These are phyloP conservation scores for Pyricularia grisea DNA, from an alignment of 2,329 filamentous ascomycete genomes.

Conservation along the genomic window DNA sequence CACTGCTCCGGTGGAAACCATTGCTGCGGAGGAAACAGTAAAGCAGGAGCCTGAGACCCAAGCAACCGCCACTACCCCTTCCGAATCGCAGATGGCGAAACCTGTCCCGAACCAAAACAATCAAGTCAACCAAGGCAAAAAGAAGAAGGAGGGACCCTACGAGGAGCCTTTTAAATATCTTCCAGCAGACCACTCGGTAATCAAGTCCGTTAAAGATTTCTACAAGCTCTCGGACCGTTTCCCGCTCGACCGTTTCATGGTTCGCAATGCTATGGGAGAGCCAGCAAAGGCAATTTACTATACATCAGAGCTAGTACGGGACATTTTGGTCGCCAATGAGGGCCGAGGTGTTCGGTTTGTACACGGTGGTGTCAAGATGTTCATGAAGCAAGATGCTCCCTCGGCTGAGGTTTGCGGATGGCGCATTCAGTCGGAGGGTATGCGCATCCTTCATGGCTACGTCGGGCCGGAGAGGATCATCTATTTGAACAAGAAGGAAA, in stretches of 20 bases:
- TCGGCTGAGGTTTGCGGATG: constrained; percentile 80
- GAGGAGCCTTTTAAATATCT: constrained; percentile 97
- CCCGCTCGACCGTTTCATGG: constrained; percentile 87
- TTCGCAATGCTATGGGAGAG: constrained; percentile 81
- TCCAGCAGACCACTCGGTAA: constrained; percentile 61
- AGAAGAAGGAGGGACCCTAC: constrained; percentile 40
- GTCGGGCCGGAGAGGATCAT: constrained; percentile 72
- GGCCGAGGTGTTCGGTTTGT: constrained; percentile 90
- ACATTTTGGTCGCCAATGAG: constrained; percentile 81
- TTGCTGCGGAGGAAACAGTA: constrained; percentile 7
- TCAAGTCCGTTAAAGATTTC: constrained; percentile 70
- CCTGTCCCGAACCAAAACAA: constrained; percentile 8
- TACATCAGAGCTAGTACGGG: constrained; percentile 72
- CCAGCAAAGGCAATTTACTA: constrained; percentile 96
- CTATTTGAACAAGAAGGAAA: constrained; percentile 65
- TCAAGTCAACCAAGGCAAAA: constrained; percentile 24
- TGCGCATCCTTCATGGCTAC: constrained; percentile 86
- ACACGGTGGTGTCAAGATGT: constrained; percentile 97
- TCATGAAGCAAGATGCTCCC: constrained; percentile 93
- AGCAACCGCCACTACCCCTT: constrained; percentile 10
- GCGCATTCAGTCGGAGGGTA: constrained; percentile 91
- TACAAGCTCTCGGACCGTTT: constrained; percentile 80
- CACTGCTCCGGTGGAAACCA: neutral
- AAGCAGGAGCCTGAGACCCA: constrained; percentile 5
- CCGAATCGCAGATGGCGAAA: constrained; percentile 8